Evolutionary conservation across 306 rosid species (phyloP), one percentile per base, ranked within the genome.

Genomic region (Hippophae rhamnoides): DNA sequence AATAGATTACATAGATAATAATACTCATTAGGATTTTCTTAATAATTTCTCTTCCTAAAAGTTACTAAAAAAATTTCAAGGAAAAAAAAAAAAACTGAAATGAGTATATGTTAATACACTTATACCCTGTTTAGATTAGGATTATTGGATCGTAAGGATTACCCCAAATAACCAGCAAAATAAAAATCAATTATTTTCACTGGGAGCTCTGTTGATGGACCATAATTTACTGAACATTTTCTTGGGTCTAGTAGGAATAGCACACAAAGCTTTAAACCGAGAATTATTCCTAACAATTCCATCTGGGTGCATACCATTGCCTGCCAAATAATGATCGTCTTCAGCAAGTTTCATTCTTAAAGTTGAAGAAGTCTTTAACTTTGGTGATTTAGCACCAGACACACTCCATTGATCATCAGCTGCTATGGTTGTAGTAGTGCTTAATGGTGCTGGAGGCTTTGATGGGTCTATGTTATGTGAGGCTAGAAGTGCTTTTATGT

Each of bases 331-430:
- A 31, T 4, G 38, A 64, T 88, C 95, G 11, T 88, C 90, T 67
- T 93, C 99, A 40, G 87, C 94, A 41, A 93, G 87, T 78, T 89
- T 93, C 99, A 93, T 93, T 69, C 84, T 77, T 23, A 93, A 78
- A 44, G 99, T 88, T 61, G 97, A 80, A 31, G 38, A 31, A 48
- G 81, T 70, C 74, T 67, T 88, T 45, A 90, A 84, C 52, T 80
- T 92, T 61, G 97, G 97, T 52, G 96, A 83, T 65, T 88, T 85
- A 52, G 86, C 81, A 54, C 85, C 90, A 5, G 97, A 82, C 55
- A 89, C 83, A 71, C 95, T 84, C 95, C 92, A 89, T 73, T 84
- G 95, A 44, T 93, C 97, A 23, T 93, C 97, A 45, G 81, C 89
- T 41, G 78, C 83, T 14, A 86, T 60, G 47, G 82, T 67, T 10